A percentile compares a stretch with the other conserved stretches of the same genome.
phyloP scores from a whole-genome alignment of 2,329 filamentous ascomycete genomes.

The Botryotinia convoluta region DNA sequence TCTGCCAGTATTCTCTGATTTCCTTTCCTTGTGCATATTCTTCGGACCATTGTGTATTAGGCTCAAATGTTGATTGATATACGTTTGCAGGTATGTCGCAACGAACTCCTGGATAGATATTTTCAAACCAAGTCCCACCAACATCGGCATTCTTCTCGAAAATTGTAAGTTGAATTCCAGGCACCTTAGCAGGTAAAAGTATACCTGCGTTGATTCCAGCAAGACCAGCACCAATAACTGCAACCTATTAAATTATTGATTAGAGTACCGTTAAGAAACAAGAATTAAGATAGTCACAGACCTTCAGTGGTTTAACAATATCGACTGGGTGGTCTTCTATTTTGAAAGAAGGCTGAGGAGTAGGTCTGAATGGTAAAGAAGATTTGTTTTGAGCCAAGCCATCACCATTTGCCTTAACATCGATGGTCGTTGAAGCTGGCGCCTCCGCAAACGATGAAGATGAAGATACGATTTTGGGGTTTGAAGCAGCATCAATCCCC shows the following conservation, averaged over 20 bases:
- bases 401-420: background rate
- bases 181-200: constrained; percentile 66
- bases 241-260: constrained; percentile 4
- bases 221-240: constrained; percentile 61
- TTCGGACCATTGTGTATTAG: constrained; percentile 67
- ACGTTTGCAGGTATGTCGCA: constrained; percentile 43
- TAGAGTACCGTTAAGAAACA: background rate
- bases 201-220: constrained; percentile 63
- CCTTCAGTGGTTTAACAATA: constrained; percentile 5
- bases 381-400: background rate
- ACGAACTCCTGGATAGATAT: constrained; percentile 39
- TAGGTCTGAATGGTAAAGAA: constrained; percentile 2
- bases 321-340: constrained; percentile 22
- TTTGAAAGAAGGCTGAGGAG: constrained; percentile 18
- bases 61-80: constrained; percentile 57
- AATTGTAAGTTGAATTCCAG: constrained; percentile 48
- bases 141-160: constrained; percentile 48
- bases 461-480: background rate
- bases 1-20: constrained; percentile 66
- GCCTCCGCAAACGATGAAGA: background rate
- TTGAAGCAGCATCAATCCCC: background rate
- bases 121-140: constrained; percentile 54
- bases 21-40: constrained; percentile 65
- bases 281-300: background rate
- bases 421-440: background rate